Evolutionary conservation across 495 filamentous ascomycete genomes (phyloP), one percentile per base, ranked within the genome.

Genomic region (Clavariopsis aquatica): DNA sequence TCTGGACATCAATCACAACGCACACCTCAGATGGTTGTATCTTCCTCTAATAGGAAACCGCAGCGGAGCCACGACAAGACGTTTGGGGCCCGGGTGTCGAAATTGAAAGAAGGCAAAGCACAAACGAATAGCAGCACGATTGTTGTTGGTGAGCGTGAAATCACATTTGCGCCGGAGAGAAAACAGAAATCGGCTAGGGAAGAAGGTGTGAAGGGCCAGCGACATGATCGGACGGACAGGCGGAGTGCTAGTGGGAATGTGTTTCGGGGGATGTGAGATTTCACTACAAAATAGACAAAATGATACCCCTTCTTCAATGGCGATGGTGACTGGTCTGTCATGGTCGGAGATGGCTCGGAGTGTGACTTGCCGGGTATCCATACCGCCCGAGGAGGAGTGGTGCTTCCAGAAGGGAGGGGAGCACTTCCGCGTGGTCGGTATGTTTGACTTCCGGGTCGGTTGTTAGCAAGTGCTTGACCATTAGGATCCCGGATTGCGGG

Each of bases 71-170:
- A 77, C 34, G 84, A 87, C 55, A 74, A 78, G 15, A 87, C 90
- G 5, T 88, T 98, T 57, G 92, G 88, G 7, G 84, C 89, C 0
- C 84, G 91, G 28, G 81, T 81, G 1, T 79, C 83, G 43, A 78
- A 79, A 31, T 78, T 82, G 70, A 80, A 78, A 45, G 64, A 57
- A 76, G 81, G 57, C 81, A 34, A 76, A 72, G 28, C 83, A 15
- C 28, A 19, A 17, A 26, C 24, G 12, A 55, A 60, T 12, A 54
- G 79, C 24, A 76, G 74, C 2, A 78, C 80, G 43, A 84, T 84
- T 20, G 83, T 89, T 1, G 85, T 90, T 24, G 94, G 95, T 10
- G 95, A 97, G 75, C 82, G 88, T 70, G 85, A 94, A 73, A 78
- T 98, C 52, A 91, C 91, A 20, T 98, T 97, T 79, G 85, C 86